Evolutionary conservation across 441 rosid species (phyloP).

Genomic region (Jatropha podagrica): DNA sequence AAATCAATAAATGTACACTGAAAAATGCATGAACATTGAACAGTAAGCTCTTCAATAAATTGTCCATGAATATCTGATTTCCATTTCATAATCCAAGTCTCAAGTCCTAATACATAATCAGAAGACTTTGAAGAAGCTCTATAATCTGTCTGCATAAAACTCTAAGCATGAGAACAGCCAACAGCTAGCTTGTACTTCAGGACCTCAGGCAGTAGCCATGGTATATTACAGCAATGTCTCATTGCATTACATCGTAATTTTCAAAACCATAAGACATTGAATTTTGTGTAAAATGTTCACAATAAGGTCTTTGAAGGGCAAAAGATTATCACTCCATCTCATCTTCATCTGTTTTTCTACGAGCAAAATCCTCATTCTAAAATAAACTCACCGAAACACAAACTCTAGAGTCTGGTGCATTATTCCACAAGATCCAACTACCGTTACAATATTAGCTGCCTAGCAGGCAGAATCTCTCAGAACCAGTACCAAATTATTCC

Average conservation of each 20-base stretch:
- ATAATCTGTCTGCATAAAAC: neutral
- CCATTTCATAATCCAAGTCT: neutral
- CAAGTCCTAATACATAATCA: neutral
- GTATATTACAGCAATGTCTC: neutral
- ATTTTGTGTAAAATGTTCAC: neutral
- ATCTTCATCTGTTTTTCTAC: too few species aligned
- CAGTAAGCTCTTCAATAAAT: neutral
- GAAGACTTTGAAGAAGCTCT: neutral
- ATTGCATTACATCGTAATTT: neutral
- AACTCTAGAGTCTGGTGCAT: neutral
- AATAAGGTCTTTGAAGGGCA: neutral
- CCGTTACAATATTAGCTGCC: neutral
- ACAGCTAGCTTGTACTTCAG: neutral
- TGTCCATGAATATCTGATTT: neutral
- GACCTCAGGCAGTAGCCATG: neutral
- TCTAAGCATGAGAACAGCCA: neutral
- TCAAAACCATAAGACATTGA: neutral
- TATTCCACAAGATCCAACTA: neutral
- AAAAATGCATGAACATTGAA: neutral
- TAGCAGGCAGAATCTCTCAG: neutral
- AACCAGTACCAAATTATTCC: neutral
- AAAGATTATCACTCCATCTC: neutral
- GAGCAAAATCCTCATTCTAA: neutral
- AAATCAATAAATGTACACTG: neutral
- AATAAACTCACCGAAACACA: neutral